Evolutionary conservation across 2,329 filamentous ascomycete genomes (phyloP), one percentile per base, ranked within the genome.

Genomic region (Colletotrichum sp.): DNA sequence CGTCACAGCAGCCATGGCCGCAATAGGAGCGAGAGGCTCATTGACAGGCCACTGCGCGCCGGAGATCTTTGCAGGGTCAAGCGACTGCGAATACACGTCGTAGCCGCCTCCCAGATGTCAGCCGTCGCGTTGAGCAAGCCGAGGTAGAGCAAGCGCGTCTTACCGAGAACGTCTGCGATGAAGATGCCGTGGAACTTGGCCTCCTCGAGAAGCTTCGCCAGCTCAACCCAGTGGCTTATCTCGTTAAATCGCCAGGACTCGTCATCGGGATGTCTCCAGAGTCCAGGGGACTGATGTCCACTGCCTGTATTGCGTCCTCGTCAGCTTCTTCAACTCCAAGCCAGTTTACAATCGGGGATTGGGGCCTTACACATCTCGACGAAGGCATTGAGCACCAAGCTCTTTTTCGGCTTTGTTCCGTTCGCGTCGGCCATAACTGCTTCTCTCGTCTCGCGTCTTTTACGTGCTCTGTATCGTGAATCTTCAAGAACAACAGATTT

Each of bases 1-100:
- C 0, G 93, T 94, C 0, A 87, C 93, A 1, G 93, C 92, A 2
- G 93, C 93, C 92, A 95, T 94, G 1, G 93, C 93, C 3, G 93
- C 88, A 1, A 95, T 87, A 1, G 92, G 88, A 2, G 90, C 88
- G 3, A 94, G 80, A 0, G 93, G 93, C 80, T 94, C 93, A 30
- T 94, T 94, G 21, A 94, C 91, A 0, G 93, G 93, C 90, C 92
- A 95, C 82, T 94, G 93, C 0, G 92, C 91, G 0, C 92, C 93
- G 0, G 92, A 92, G 8, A 87, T 84, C 30, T 93, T 89, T 0
- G 92, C 91, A 1, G 92, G 90, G 2, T 90, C 88, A 4, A 94
- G 86, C 0, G 84, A 85, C 75, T 90, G 92, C 38, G 90, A 91
- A 82, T 94, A 94, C 3, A 94, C 92, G 84, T 95, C 93, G 80